These are phyloP conservation scores for Colletotrichum sp. DNA, from an alignment of 2,329 filamentous ascomycete species.

Conservation along the genomic window DNA sequence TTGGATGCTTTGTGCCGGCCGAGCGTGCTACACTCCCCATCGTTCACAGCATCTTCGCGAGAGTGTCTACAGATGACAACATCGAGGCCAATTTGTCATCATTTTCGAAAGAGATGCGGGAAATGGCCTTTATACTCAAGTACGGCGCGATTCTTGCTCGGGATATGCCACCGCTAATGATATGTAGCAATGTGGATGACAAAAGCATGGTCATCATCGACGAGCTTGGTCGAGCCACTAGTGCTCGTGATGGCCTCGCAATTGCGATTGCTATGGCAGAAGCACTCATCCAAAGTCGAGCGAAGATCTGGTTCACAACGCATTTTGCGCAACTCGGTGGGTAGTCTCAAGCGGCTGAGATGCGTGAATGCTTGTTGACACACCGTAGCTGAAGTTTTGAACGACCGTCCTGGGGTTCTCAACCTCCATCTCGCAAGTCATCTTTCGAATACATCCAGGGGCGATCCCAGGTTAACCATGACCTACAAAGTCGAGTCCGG, in stretches of 20 bases:
- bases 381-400: slow-evolving; percentile 68
- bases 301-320: slow-evolving; percentile 90
- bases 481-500: slow-evolving; percentile 83
- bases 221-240: slow-evolving; percentile 90
- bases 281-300: slow-evolving; percentile 78
- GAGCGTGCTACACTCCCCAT: slow-evolving; percentile 83
- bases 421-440: slow-evolving; percentile 83
- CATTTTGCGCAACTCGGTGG: slow-evolving; percentile 82
- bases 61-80: slow-evolving; percentile 85
- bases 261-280: slow-evolving; percentile 93
- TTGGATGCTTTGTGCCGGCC: slow-evolving; percentile 90
- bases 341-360: not conserved
- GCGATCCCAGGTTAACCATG: slow-evolving; percentile 76
- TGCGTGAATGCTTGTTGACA: not conserved
- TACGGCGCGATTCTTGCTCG: slow-evolving; percentile 24
- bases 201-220: slow-evolving; percentile 86
- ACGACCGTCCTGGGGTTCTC: slow-evolving; percentile 77
- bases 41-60: slow-evolving; percentile 82
- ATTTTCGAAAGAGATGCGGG: slow-evolving; percentile 93
- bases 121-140: slow-evolving; percentile 90
- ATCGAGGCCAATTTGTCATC: slow-evolving; percentile 92
- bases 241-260: slow-evolving; percentile 83
- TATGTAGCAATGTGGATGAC: slow-evolving; percentile 68
- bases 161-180: not conserved
- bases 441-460: slow-evolving; percentile 53